These are phyloP conservation scores for Phytopythium kandeliae DNA, from an alignment of 352 stramenopile genomes.

Conservation along the genomic window DNA sequence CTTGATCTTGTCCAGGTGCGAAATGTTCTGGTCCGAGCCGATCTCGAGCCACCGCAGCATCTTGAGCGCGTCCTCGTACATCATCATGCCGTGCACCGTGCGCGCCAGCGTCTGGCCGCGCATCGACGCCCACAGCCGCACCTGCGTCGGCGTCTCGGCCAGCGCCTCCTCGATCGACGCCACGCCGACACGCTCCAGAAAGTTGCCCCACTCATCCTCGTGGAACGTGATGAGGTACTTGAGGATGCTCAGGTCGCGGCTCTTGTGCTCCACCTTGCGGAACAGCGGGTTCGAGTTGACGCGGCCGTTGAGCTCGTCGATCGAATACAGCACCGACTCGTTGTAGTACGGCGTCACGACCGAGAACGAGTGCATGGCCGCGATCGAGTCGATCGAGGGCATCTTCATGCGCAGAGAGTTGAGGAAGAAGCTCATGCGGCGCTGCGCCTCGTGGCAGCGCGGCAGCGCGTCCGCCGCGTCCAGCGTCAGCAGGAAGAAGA, in stretches of 20 bases:
- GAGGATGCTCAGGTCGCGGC: constrained; percentile 81
- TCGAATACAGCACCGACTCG: constrained; percentile 79
- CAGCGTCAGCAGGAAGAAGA: constrained; percentile 83
- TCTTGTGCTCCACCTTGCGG: constrained; percentile 79
- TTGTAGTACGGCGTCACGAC: constrained; percentile 89
- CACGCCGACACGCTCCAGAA: constrained; percentile 75
- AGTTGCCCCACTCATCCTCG: constrained; percentile 86
- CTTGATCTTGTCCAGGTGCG: constrained; percentile 86
- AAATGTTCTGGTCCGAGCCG: constrained; percentile 76
- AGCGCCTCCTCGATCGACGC: constrained; percentile 75
- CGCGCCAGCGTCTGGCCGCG: constrained; percentile 80
- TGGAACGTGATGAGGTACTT: constrained; percentile 88
- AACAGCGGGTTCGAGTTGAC: constrained; percentile 83
- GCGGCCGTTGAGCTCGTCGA: constrained; percentile 79
- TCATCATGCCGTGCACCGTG: constrained; percentile 89
- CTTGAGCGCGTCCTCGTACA: constrained; percentile 87
- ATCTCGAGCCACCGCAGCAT: constrained; percentile 88
- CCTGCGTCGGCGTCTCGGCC: constrained; percentile 74
- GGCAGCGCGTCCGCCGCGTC: constrained; percentile 79
- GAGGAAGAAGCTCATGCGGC: constrained; percentile 88
- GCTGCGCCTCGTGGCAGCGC: constrained; percentile 78
- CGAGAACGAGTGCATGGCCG: constrained; percentile 85
- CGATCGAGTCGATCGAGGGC: constrained; percentile 75
- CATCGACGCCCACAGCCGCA: constrained; percentile 84
- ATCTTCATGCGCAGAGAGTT: constrained; percentile 89